Base-by-base conservation (phyloP, 2,329 filamentous ascomycete genomes). In the Colletotrichum costaricense region DNA sequence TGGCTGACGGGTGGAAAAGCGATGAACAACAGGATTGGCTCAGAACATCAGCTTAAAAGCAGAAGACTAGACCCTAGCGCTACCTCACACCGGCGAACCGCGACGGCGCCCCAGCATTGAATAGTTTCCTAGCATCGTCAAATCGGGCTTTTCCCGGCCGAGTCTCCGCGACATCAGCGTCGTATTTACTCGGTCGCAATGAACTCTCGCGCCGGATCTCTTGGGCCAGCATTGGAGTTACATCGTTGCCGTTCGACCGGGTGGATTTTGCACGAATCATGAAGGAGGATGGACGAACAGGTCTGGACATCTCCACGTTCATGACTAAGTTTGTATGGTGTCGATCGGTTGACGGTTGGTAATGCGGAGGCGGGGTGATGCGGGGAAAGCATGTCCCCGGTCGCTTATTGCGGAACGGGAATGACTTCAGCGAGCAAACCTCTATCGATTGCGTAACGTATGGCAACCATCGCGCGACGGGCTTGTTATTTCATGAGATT, bases 221-320 rank as follows among this genome's bases (percentile, higher is more conserved):
- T 35, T 35, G n/a, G 55, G 30, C 7, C 42, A 30, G 26, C 46
- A 28, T 30, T 5, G 11, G 30, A 42, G 68, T 35, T 24, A 56
- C 56, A 67, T 71, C 24, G 12, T 35, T 54, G 16, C 26, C 14
- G 26, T 22, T 38, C 35, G 22, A 24, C 5, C 14, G 16, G 28
- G 5, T 24, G n/a, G 49, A 72, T 68, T 72, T 72, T 19, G 64
- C 69, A 68, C 69, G 52, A 72, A 72, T 72, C 64, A 63, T n/a
- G 33, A 19, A 22, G 8, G 3, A 22, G 42, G 0, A 9, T 0
- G 42, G 8, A 19, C 6, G 19, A 0, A 6, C 5, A 26, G 6
- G 28, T 2, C 4, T 28, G 11, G 26, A 38, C 28, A 58, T 24
- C 57, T 55, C 22, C 49, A 42, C 49, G 28, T n/a, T 63, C 35